Percentiles rank a stretch among this genome's conserved stretches.
Conservation (phyloP, 1,284 basidiomycete species). For the Tylopilus sp. region DNA sequence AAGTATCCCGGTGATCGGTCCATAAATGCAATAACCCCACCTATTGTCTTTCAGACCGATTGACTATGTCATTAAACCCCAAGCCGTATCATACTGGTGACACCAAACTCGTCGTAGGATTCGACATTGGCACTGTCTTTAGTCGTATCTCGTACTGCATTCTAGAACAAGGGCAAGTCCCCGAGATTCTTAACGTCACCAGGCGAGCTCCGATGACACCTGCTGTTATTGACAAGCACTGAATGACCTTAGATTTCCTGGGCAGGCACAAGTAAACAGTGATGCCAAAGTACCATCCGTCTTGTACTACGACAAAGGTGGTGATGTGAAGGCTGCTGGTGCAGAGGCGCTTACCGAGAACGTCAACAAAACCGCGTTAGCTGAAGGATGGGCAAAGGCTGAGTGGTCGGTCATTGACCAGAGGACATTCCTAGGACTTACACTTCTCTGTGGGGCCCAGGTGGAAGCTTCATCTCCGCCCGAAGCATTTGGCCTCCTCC, state of each 20-base stretch:
- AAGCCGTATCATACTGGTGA: not conserved
- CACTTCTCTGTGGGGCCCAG: not conserved
- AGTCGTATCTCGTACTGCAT: slow-evolving; percentile 5
- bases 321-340: not conserved
- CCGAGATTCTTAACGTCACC: not conserved
- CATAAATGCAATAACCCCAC: too few relatives aligned
- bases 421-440: not conserved
- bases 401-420: not conserved
- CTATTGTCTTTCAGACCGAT: too few relatives aligned
- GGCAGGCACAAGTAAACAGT: not conserved
- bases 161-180: not conserved
- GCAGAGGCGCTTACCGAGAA: not conserved
- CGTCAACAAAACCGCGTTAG: not conserved
- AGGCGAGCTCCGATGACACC: not conserved
- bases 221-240: not conserved
- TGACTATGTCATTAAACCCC: too few relatives aligned
- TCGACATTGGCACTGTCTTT: slow-evolving; percentile 2
- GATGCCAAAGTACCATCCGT: not conserved
- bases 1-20: too few relatives aligned
- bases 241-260: not conserved
- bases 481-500: not conserved
- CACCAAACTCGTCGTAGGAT: not conserved
- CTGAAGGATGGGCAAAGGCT: not conserved
- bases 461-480: slow-evolving; percentile 10
- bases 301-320: not conserved